Conservation (phyloP, 2,329 filamentous ascomycete genomes). For the Zasmidium citrigriseum region DNA sequence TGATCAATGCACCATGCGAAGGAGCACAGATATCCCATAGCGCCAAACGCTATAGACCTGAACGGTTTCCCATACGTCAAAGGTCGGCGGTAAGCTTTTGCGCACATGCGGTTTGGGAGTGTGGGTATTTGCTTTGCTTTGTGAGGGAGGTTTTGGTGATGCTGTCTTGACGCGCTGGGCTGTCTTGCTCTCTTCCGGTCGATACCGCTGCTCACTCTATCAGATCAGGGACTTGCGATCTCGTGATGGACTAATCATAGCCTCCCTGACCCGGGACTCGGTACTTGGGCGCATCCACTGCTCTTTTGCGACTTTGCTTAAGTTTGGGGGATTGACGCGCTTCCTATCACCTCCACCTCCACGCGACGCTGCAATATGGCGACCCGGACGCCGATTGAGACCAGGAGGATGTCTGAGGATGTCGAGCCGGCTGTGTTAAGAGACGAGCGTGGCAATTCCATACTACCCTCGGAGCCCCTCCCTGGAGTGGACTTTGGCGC, state of each 20-base stretch:
- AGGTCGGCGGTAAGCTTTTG: no score
- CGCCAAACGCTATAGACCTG: neutral
- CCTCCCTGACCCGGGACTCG: no score
- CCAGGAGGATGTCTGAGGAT: neutral
- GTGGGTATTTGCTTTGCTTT: neutral
- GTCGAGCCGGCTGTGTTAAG: slow-evolving; percentile 9
- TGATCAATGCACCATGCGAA: neutral
- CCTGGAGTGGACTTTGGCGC: slow-evolving; percentile 22
- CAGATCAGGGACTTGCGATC: neutral
- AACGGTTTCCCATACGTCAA: neutral
- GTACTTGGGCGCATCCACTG: neutral
- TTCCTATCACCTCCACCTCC: no score
- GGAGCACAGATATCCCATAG: neutral
- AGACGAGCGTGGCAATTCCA: slow-evolving; percentile 11
- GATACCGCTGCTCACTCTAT: neutral
- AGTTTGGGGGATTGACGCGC: no score
- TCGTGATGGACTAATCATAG: neutral
- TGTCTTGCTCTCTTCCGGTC: neutral
- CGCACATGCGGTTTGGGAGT: neutral
- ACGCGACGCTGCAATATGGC: neutral
- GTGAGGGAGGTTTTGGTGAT: neutral
- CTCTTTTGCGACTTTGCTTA: neutral
- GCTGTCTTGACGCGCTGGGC: neutral
- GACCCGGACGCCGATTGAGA: slow-evolving; percentile 6
- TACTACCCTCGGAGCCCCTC: slow-evolving; percentile 19